Base-by-base conservation (phyloP, 371 early-diverging fungal species). In the Mucor sp. region DNA sequence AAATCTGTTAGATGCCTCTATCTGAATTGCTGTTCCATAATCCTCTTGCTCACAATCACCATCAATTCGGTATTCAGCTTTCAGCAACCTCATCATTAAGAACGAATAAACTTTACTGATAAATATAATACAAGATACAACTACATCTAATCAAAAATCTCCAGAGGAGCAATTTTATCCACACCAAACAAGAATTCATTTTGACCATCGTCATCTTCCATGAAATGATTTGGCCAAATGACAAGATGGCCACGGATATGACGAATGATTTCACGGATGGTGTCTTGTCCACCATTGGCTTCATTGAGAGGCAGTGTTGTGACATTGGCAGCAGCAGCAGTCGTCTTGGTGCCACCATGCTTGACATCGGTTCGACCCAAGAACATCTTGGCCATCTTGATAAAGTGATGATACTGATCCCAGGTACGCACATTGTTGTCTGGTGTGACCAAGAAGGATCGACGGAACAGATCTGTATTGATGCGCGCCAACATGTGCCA, bases 381-480 rank as follows among this genome's bases (percentile, higher is more conserved):
- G 32, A 70, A 71, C 6, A 62, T 50, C 7, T 80, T 79, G 0
- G 87, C 80, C 66, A 75, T 74, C 37, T 76, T 71, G 21, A 80
- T 74, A 48, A 87, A 92, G 41, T 74, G 63, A n/a, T 81, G 68
- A 61, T 90, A 90, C 65, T 86, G 75, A 7, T 79, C 81, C 89
- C 89, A 93, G 6, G 75, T 85, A 27, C 70, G 78, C 14, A 93
- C 82, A 19, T 83, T 85, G 33, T 93, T 89, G 67, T 92, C 93
- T 6, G 93, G 93, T n/a, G 88, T 79, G 30, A 86, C 87, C 27
- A 83, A 75, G 67, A 92, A 92, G 2, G 88, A 79, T 5, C 85
- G 75, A 15, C 92, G 78, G 69, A 84, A 90, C 0, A 86, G 53
- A 14, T 68, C 66, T 12, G 85, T 85, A 72, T 92, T 92, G 33